Evolutionary conservation across 2,329 filamentous ascomycete species (phyloP).

Genomic region (Lasiodiplodia sp.): DNA sequence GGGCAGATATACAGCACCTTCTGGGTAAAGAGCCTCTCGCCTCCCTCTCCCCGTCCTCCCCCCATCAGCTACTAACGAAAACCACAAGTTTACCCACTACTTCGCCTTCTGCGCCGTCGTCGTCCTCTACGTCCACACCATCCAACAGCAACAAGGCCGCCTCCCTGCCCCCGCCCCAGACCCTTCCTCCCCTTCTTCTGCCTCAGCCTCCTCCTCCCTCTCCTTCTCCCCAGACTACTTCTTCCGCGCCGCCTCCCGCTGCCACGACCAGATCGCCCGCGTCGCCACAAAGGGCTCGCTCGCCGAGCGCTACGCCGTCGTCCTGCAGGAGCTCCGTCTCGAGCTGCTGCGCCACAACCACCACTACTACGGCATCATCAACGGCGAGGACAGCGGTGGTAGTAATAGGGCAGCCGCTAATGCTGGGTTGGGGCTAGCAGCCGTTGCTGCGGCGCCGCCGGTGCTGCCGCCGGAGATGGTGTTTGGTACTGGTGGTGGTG

Average conservation of each 20-base stretch:
- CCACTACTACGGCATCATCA: not conserved
- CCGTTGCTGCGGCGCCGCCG: not conserved
- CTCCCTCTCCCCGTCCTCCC: not conserved
- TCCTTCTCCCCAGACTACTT: conserved; percentile 36
- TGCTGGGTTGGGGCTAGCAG: too few species aligned
- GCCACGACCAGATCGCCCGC: conserved; percentile 47
- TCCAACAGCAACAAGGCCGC: conserved; percentile 52
- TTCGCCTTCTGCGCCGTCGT: conserved; percentile 63
- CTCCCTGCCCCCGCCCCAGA: not conserved
- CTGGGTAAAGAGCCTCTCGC: conserved; percentile 41
- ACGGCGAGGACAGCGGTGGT: not conserved
- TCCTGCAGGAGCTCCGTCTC: conserved; percentile 59
- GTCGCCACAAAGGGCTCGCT: conserved; percentile 44
- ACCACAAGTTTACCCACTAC: conserved; percentile 58
- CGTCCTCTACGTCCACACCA: conserved; percentile 62
- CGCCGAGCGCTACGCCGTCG: conserved; percentile 58
- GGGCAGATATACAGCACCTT: conserved; percentile 56
- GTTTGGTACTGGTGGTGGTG: not conserved
- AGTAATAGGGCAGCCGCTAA: too few species aligned
- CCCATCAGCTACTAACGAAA: not conserved
- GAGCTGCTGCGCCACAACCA: conserved; percentile 47
- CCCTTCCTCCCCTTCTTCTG: conserved; percentile 48
- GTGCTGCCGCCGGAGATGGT: conserved; percentile 1
- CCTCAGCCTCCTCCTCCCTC: conserved; percentile 54
- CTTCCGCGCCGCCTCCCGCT: conserved; percentile 52